Evolutionary conservation across 768 basidiomycete genomes (phyloP).

Genomic region (Lepiota brunneoincarnata): DNA sequence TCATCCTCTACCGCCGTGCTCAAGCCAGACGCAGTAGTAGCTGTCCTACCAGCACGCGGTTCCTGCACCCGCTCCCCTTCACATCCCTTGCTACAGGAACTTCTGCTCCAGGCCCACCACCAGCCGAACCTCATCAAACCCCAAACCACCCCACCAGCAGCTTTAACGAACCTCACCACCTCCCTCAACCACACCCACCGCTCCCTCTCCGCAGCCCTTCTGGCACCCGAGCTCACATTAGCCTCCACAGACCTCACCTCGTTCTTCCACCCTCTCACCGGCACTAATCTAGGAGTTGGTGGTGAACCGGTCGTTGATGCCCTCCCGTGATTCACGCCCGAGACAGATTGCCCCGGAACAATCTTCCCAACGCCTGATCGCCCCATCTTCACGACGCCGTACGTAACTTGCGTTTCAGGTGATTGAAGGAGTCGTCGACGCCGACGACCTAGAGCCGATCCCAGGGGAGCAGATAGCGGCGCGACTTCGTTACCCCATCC

Average conservation of each 20-base stretch:
- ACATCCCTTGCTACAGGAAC: conserved; percentile 12
- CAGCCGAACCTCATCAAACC: conserved; percentile 6
- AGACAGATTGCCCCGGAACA: conserved; percentile 16
- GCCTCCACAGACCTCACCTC: conserved; percentile 6
- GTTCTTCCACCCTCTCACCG: conserved; percentile 9
- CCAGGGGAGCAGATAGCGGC: conserved; percentile 32
- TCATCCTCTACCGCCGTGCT: conserved; percentile 16
- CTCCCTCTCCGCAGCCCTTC: conserved; percentile 27
- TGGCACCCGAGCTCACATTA: conserved; percentile 14
- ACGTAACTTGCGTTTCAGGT: conserved; percentile 17
- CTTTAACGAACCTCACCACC: neutral
- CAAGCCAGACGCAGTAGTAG: neutral
- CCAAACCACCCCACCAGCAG: conserved; percentile 6
- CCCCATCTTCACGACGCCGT: conserved; percentile 30
- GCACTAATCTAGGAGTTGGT: neutral
- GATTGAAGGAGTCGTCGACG: conserved; percentile 3
- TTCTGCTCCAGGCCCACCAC: conserved; percentile 9
- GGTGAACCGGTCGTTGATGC: neutral
- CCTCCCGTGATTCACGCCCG: neutral
- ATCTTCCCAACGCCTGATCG: conserved; percentile 28
- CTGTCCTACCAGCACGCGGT: neutral
- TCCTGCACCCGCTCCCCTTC: conserved; percentile 19
- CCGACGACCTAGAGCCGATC: conserved; percentile 5
- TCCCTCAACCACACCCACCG: conserved; percentile 21
- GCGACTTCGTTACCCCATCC: conserved; percentile 77